phyloP scores from a whole-genome alignment of 106 monocot species.

The Allium fistulosum region DNA sequence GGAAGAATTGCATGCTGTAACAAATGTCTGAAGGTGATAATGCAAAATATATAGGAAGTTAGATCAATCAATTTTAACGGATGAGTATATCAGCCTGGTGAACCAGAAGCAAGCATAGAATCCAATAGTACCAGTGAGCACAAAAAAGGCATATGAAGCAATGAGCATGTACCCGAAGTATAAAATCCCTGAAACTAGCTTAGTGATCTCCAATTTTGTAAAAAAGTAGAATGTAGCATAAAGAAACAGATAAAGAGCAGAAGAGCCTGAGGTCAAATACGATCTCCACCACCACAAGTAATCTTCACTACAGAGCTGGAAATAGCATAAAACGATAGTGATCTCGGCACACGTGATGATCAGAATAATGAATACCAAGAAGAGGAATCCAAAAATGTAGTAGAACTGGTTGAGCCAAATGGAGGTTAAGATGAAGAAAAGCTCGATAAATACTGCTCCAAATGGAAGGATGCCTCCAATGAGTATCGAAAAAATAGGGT shows the following conservation, averaged over 20 bases:
- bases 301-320: conserved; percentile 97
- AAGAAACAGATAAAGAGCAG: conserved; percentile 87
- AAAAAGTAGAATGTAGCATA: conserved; percentile 98
- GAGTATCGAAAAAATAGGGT: conserved; percentile 77
- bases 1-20: too few relatives aligned
- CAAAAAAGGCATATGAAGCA: conserved; percentile 91
- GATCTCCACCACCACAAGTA: conserved; percentile 99
- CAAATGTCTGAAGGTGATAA: too few relatives aligned
- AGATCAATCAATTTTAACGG: conserved; percentile 84
- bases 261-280: conserved; percentile 87
- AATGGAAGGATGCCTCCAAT: conserved; percentile 96
- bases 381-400: conserved; percentile 97
- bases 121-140: conserved; percentile 86
- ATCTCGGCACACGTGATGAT: conserved; percentile 92
- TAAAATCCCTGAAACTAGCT: conserved; percentile 67
- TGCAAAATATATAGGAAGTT: neutral
- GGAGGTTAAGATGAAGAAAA: conserved; percentile 94
- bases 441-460: conserved; percentile 94
- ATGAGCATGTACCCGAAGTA: conserved; percentile 99
- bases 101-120: conserved; percentile 98
- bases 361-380: conserved; percentile 83
- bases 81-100: conserved; percentile 94
- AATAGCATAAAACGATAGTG: conserved; percentile 96
- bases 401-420: conserved; percentile 99
- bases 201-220: conserved; percentile 89